Evolutionary conservation across 306 rosid genomes (phyloP), one percentile per base, ranked within the genome.

Genomic region (Cucumis melo): DNA sequence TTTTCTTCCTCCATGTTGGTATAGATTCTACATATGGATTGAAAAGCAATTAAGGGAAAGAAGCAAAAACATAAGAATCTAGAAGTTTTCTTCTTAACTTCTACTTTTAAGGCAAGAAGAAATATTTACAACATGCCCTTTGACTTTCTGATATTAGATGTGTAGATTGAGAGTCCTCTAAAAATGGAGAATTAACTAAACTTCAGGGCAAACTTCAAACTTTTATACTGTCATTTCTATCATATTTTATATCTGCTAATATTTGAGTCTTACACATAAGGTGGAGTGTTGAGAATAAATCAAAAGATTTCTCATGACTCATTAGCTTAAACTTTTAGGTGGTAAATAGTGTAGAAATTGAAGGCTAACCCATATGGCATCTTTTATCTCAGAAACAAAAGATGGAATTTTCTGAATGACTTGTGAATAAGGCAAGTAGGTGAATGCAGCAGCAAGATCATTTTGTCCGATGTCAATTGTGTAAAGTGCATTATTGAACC

Each of bases 401-500:
- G 84, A 73, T 20, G 84, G 84, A 54, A 82, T 82, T 61, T 38
- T 42, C 17, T 82, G 60, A 1, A 82, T 56, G 56, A 82, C 79
- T 82, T 78, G 81, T 19, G 41, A 53, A 53, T 73, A 78, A 54
- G 84, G 55, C 48, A 82, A 72, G 54, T 78, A 73, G 64, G 66
- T n/a, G 63, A 82, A 74, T 13, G 81, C 56, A 16, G 32, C 79
- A 78, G 81, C 81, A 27, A 82, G 70, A 62, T 78, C 84, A 63
- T 82, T 82, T 73, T 82, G 84, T 73, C 84, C 84, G 36, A 73
- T 82, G 79, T 82, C 84, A 10, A 82, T 39, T 17, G 58, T 73
- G 75, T 77, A 78, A 36, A 82, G 34, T 13, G 81, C 68, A 44
- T 41, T 78, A 17, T 65, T 75, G 58, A 82, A 82, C 38, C 78